Evolutionary conservation across 2,329 filamentous ascomycete genomes (phyloP), one percentile per base, ranked within the genome.

Genomic region (Huntiella moniliformis): DNA sequence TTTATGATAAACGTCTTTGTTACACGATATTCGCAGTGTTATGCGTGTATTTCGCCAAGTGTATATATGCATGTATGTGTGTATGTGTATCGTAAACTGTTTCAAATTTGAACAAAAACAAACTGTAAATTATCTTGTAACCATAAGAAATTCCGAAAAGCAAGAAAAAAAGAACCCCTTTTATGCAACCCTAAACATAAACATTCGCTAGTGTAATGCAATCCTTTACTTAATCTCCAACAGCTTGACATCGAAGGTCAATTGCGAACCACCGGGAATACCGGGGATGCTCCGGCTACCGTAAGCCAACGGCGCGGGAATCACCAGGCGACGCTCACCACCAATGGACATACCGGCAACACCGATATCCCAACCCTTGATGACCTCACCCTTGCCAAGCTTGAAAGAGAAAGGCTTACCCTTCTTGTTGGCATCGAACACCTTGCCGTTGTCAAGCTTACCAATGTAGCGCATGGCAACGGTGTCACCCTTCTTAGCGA

Each of bases 341-440:
- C 91, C 91, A 54, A 87, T 79, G 55, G 79, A 70, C 85, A 98
- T 95, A 64, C 92, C 92, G 54, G 74, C 71, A 55, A 98, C 70
- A 65, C 91, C 91, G 53, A 96, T 75, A 62, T 98, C 92, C 92
- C 91, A 96, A 55, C 91, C 91, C 74, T 93, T 91, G 70, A 98
- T 98, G 57, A 98, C 92, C 64, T 96, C 84, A 51, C 87, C 87
- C 60, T 79, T 77, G 55, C 91, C 92, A 51, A 92, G 77, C 71
- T 88, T 93, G 77, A 96, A 96, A 54, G 73, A 74, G 69, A 98
- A 98, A 49, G 92, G 88, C 70, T 93, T 87, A 57, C 91, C 91
- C 70, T 92, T 95, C 74, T 96, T 98, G 74, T 98, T 96, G 64
- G 86, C 84, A 65, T 96, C 88, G 58, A 98, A 98, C 54, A 93